Evolutionary conservation across 495 filamentous ascomycete genomes (phyloP).

Genomic region (Podospora sp.): DNA sequence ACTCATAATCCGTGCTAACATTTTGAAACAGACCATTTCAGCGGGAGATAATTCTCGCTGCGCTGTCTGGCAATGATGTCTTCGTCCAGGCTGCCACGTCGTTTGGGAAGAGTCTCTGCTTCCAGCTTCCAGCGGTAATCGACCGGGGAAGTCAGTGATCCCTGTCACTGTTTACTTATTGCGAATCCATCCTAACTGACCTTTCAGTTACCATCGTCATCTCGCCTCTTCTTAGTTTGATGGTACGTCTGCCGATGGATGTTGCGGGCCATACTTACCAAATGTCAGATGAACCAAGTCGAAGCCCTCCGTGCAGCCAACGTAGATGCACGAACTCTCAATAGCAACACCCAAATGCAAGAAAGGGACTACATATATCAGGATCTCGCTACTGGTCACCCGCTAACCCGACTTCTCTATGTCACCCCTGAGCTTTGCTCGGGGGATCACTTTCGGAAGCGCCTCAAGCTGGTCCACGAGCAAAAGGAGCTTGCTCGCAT

Average conservation of each 20-base stretch:
- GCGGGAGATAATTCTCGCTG: slow-evolving; percentile 80
- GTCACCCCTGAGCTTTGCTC: slow-evolving; percentile 91
- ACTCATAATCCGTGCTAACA: not conserved
- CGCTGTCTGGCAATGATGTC: slow-evolving; percentile 83
- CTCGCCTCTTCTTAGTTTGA: slow-evolving; percentile 85
- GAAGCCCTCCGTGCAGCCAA: slow-evolving; percentile 72
- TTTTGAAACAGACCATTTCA: slow-evolving; percentile 70
- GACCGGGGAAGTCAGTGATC: slow-evolving; percentile 72
- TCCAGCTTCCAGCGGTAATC: slow-evolving; percentile 87
- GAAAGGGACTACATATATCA: slow-evolving; percentile 70
- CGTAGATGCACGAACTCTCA: slow-evolving; percentile 81
- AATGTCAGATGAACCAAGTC: slow-evolving; percentile 82
- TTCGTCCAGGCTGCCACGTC: slow-evolving; percentile 96
- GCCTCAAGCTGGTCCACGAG: slow-evolving; percentile 70
- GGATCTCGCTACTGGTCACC: slow-evolving; percentile 86
- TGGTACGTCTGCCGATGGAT: slow-evolving; percentile 56
- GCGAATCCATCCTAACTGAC: not conserved
- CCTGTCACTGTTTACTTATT: not conserved
- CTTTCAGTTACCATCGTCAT: slow-evolving; percentile 81
- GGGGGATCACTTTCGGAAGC: slow-evolving; percentile 73
- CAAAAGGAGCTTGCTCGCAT: slow-evolving; percentile 84
- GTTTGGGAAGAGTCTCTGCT: slow-evolving; percentile 94
- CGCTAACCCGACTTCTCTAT: slow-evolving; percentile 80
- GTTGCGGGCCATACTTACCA: not conserved
- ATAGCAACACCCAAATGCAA: slow-evolving; percentile 68